Evolutionary conservation across 352 stramenopile genomes (phyloP).

Genomic region (Pythium aristosporum): DNA sequence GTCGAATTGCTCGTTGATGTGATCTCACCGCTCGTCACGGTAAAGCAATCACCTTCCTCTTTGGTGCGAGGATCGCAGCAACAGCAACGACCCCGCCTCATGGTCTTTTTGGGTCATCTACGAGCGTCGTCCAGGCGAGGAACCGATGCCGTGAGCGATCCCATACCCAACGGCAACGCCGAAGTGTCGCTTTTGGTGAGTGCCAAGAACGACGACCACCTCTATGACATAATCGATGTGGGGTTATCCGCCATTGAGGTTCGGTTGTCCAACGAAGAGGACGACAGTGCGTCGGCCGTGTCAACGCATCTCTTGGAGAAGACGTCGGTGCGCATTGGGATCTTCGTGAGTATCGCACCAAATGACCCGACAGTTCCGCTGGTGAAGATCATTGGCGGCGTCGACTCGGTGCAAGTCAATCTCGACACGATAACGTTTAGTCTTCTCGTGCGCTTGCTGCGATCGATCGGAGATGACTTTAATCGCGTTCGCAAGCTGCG

Average conservation of each 20-base stretch:
- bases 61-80: neutral
- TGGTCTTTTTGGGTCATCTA: constrained; percentile 78
- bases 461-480: constrained; percentile 75
- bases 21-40: constrained; percentile 76
- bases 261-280: constrained; percentile 35
- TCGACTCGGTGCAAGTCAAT: constrained; percentile 72
- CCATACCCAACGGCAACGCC: neutral
- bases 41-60: constrained; percentile 49
- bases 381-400: constrained; percentile 68
- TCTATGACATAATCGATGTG: constrained; percentile 84
- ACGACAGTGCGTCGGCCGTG: neutral
- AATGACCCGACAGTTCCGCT: constrained; percentile 79
- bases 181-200: constrained; percentile 7
- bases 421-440: constrained; percentile 64
- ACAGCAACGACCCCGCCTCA: constrained; percentile 31
- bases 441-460: constrained; percentile 54
- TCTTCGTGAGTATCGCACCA: constrained; percentile 75
- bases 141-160: constrained; percentile 13
- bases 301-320: constrained; percentile 67
- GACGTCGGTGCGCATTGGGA: constrained; percentile 67
- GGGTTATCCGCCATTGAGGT: constrained; percentile 79
- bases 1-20: constrained; percentile 76
- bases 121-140: constrained; percentile 58
- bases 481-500: constrained; percentile 14
- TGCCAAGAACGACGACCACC: constrained; percentile 18